Conservation (phyloP, 129 eudicot species). For the Oenanthe sinensis region DNA sequence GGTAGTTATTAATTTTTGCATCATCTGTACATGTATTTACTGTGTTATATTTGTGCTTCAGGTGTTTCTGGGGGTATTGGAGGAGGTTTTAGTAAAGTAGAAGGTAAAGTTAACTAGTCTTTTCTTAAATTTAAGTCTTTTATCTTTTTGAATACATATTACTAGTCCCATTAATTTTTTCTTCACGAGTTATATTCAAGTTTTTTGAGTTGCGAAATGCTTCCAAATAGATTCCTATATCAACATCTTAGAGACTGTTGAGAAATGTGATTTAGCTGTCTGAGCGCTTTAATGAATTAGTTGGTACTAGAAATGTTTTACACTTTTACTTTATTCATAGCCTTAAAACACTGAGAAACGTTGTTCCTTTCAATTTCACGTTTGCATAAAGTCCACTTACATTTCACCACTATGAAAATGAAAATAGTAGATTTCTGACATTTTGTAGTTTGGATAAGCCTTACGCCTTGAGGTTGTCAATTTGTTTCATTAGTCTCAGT, state of each 20-base stretch:
- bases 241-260: background rate
- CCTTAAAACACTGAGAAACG: background rate
- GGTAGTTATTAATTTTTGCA: slow-evolving; percentile 3
- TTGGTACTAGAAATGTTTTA: background rate
- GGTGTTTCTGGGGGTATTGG: slow-evolving; percentile 4
- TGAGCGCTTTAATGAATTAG: background rate
- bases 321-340: background rate
- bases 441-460: background rate
- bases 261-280: background rate
- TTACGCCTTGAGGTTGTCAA: background rate
- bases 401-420: background rate
- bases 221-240: background rate
- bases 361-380: background rate
- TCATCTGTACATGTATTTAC: slow-evolving; percentile 6
- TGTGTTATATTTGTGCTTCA: slow-evolving; percentile 1
- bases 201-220: background rate
- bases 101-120: slow-evolving; percentile 26
- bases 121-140: background rate
- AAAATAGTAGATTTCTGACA: background rate
- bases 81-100: slow-evolving; percentile 37
- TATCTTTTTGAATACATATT: background rate
- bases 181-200: background rate
- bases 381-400: background rate
- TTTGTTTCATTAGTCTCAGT: background rate
- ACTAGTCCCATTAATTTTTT: background rate